These are phyloP conservation scores for Candida fluviatilis DNA, from an alignment of 805 yeast genomes.

Conservation along the genomic window DNA sequence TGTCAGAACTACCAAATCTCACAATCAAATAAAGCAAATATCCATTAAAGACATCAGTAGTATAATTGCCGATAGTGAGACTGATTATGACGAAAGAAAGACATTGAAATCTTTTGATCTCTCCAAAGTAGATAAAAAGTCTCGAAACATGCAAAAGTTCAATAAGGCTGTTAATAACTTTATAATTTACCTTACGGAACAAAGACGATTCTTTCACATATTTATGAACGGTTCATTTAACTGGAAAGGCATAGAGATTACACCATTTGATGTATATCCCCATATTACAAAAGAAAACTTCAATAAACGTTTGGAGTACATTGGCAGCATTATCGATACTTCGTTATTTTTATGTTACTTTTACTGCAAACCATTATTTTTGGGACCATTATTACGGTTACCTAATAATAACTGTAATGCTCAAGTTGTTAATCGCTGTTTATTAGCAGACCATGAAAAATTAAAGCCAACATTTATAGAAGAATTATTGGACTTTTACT, in stretches of 20 bases:
- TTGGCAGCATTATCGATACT: constrained; percentile 63
- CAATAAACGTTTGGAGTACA: constrained; percentile 19
- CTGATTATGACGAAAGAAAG: constrained; percentile 6
- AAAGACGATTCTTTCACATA: constrained; percentile 44
- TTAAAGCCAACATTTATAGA: constrained; percentile 42
- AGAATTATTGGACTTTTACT: constrained; percentile 77
- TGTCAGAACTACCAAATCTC: constrained; percentile 4
- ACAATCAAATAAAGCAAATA: constrained; percentile 9
- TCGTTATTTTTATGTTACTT: constrained; percentile 72
- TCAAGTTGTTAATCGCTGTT: constrained; percentile 51
- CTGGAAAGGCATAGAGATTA: constrained; percentile 47
- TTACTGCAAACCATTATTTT: constrained; percentile 61
- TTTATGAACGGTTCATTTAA: constrained; percentile 33
- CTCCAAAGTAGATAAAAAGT: constrained; percentile 10
- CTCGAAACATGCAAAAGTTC: constrained; percentile 22
- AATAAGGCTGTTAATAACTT: constrained; percentile 36
- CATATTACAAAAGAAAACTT: constrained; percentile 16
- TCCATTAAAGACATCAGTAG: constrained; percentile 9
- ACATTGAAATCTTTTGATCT: constrained; percentile 1
- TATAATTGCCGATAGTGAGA: constrained; percentile 3
- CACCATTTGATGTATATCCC: constrained; percentile 41
- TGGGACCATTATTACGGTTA: constrained; percentile 79
- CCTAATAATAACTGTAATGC: constrained; percentile 69
- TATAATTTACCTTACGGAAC: constrained; percentile 48
- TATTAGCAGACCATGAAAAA: constrained; percentile 34